A percentile compares a stretch with the other conserved stretches of the same genome.
Evolutionary conservation across 805 yeast genomes (phyloP).

Genomic region (Starmera caribaea): DNA sequence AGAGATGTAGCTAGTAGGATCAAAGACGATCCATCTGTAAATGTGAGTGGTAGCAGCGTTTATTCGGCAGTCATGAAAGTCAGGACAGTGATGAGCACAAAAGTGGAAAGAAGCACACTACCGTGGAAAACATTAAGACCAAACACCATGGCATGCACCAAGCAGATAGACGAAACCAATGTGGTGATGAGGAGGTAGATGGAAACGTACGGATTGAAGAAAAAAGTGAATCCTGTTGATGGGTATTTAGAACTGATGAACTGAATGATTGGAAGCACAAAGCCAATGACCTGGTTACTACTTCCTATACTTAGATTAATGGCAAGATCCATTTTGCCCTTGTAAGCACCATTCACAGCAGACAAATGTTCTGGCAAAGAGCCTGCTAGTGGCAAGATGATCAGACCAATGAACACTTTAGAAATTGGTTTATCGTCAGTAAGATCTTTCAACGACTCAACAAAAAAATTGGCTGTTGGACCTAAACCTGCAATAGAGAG

Average conservation of each 20-base stretch:
- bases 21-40: no score
- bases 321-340: slow-evolving; percentile 14
- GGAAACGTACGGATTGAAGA: slow-evolving; percentile 6
- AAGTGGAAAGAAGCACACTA: not conserved
- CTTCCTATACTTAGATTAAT: slow-evolving; percentile 12
- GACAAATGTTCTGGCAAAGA: slow-evolving; percentile 16
- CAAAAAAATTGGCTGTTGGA: slow-evolving; percentile 15
- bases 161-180: slow-evolving; percentile 1
- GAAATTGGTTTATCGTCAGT: slow-evolving; percentile 14
- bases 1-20: no score
- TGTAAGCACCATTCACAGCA: slow-evolving; percentile 12
- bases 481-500: slow-evolving; percentile 14
- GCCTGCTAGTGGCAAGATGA: slow-evolving; percentile 15
- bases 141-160: slow-evolving; percentile 1
- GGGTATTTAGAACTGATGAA: slow-evolving; percentile 14
- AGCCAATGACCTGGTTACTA: slow-evolving; percentile 14
- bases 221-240: slow-evolving; percentile 10
- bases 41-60: no score
- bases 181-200: slow-evolving; percentile 2
- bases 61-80: not conserved
- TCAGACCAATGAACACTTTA: slow-evolving; percentile 14
- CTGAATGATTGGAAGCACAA: slow-evolving; percentile 15
- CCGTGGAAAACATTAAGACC: slow-evolving; percentile 6
- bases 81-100: slow-evolving; percentile 1
- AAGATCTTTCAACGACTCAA: slow-evolving; percentile 12